These are phyloP conservation scores for Stentor coeruleus DNA, from an alignment of 73 alveolate genomes.

Conservation along the genomic window DNA sequence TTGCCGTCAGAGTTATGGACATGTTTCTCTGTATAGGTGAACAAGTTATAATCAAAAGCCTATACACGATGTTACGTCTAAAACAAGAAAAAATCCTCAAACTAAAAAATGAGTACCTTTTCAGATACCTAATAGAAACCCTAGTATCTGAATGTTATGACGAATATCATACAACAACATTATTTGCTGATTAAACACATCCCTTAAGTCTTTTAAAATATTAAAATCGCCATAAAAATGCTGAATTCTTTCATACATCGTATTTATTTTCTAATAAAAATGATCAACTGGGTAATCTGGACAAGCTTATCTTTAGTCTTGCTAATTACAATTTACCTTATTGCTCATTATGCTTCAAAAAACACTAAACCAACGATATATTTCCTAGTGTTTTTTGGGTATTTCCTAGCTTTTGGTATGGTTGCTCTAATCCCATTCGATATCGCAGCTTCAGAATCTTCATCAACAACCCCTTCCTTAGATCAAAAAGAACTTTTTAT, in stretches of 20 bases:
- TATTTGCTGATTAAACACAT: neutral
- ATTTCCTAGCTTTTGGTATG: neutral
- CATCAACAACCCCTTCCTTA: too few species aligned
- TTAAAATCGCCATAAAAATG: too few species aligned
- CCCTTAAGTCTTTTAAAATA: too few species aligned
- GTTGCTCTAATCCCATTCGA: neutral
- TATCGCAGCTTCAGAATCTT: neutral
- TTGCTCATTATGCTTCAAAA: neutral
- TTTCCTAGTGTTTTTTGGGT: neutral
- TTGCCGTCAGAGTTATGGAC: conserved; percentile 17
- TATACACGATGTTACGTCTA: neutral
- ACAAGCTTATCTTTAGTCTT: neutral
- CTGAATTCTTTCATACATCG: too few species aligned
- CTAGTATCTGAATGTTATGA: conserved; percentile 12
- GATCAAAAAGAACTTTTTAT: neutral
- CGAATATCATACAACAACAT: neutral
- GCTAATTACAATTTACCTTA: too few species aligned
- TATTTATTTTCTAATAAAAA: too few species aligned
- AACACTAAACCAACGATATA: neutral
- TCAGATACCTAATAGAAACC: neutral
- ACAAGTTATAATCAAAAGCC: neutral
- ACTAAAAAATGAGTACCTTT: neutral
- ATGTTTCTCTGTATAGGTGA: conserved; percentile 16
- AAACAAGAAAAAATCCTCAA: neutral
- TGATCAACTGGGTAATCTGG: neutral